phyloP scores from a whole-genome alignment of 441 rosid genomes.

The Hura crepitans region DNA sequence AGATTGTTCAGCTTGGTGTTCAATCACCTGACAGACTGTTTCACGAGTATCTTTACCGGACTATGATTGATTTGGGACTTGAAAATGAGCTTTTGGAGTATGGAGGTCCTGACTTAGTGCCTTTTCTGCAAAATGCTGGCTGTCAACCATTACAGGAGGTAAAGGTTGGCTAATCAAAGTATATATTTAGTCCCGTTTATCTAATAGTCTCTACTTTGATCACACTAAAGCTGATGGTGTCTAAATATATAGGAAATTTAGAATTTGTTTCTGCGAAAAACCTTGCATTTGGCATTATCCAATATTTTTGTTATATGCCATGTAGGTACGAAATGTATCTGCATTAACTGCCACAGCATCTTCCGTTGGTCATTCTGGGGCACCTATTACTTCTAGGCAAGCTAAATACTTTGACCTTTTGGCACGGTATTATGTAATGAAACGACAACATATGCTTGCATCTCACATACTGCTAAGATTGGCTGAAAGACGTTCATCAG shows the following conservation, averaged over 20 bases:
- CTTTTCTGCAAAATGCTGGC: slow-evolving; percentile 82
- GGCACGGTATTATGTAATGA: slow-evolving; percentile 83
- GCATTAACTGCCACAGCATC: slow-evolving; percentile 41
- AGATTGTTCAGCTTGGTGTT: slow-evolving; percentile 92
- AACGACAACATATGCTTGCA: slow-evolving; percentile 92
- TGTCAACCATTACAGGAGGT: slow-evolving; percentile 68
- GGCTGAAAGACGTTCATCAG: slow-evolving; percentile 79
- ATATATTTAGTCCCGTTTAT: not conserved
- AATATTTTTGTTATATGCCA: slow-evolving; percentile 20
- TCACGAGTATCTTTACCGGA: slow-evolving; percentile 69
- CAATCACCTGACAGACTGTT: slow-evolving; percentile 85
- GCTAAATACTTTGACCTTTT: slow-evolving; percentile 80
- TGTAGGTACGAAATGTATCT: slow-evolving; percentile 48
- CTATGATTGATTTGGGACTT: slow-evolving; percentile 86
- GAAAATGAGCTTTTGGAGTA: slow-evolving; percentile 90
- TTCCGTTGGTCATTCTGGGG: slow-evolving; percentile 54
- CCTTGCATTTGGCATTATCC: slow-evolving; percentile 6
- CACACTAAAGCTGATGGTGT: slow-evolving; percentile 9
- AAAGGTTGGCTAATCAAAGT: not conserved
- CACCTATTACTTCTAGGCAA: slow-evolving; percentile 50
- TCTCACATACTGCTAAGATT: slow-evolving; percentile 88
- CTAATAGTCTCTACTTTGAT: slow-evolving; percentile 4
- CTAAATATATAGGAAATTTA: not conserved
- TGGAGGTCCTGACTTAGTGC: slow-evolving; percentile 97
- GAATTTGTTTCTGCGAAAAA: slow-evolving; percentile 13